Evolutionary conservation across 2,329 filamentous ascomycete genomes (phyloP), one percentile per base, ranked within the genome.

Genomic region (Aspergillus sclerotialis): DNA sequence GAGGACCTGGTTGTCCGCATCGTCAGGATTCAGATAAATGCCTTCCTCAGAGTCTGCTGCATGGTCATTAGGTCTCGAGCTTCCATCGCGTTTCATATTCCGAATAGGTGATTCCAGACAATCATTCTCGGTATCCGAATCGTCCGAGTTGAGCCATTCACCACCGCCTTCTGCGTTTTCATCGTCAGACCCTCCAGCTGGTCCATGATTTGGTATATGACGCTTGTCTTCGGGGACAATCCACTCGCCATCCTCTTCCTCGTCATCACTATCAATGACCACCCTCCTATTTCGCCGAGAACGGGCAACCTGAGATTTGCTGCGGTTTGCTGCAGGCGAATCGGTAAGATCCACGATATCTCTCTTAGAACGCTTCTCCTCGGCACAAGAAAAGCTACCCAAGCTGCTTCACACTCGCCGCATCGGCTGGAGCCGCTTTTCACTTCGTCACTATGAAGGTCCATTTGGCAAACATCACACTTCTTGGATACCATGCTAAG

Each of bases 81-180:
- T 50, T 32, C 31, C 47, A 34, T 23, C 38, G 18, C 27, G 31
- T 7, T 13, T 39, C 18, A 30, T 33, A 14, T 46, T 44, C 28
- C 37, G 40, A 14, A 48, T 49, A 2, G 56, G 55, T 0, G 56
- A 59, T 21, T 58, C 52, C 5, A 49, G 47, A 7, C 52, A 45
- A 24, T 58, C 43, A 9, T 56, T 51, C 10, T 60, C 61, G 5
- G 55, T 75, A 3, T 74, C 71, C 25, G 81, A 84, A 50, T 92
- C 84, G 18, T 84, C 78, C 0, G 81, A 78, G 24, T 75, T 75
- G 32, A 94, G 70, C 56, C 78, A 86, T 37, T 93, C 84, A 14
- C 87, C 89, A 3, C 82, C 86, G 2, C 87, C 87, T 55, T 94
- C 89, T 2, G 83, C 85, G 53, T 94, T 78, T 58, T 94, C 87